Percentiles rank a stretch among this genome's conserved stretches.
Conservation (phyloP, 2,329 filamentous ascomycete species). For the Emergomyces africanus region DNA sequence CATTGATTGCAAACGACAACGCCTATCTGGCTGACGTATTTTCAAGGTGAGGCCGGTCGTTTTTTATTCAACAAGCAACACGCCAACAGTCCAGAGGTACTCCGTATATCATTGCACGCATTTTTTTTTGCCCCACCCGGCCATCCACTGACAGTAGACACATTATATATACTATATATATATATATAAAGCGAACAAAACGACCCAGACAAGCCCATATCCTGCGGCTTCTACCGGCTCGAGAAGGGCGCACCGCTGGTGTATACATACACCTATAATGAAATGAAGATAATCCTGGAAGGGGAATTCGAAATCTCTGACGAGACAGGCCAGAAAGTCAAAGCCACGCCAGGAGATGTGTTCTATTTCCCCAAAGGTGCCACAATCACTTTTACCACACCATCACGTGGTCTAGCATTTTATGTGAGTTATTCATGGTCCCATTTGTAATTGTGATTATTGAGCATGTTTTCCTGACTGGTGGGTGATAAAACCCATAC, state of each 20-base stretch:
- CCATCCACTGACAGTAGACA: too few species aligned
- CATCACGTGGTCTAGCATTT: slow-evolving; percentile 49
- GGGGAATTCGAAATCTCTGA: slow-evolving; percentile 54
- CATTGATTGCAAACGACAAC: slow-evolving; percentile 55
- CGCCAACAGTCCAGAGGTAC: too few species aligned
- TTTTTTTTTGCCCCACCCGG: too few species aligned
- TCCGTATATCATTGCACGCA: too few species aligned
- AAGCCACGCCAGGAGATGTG: slow-evolving; percentile 50
- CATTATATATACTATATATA: not conserved
- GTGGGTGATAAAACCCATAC: not conserved
- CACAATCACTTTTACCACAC: slow-evolving; percentile 53
- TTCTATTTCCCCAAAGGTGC: slow-evolving; percentile 56
- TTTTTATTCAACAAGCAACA: too few species aligned
- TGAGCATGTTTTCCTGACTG: not conserved
- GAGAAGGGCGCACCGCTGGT: slow-evolving; percentile 55
- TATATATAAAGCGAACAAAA: slow-evolving; percentile 34
- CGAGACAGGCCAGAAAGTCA: slow-evolving; percentile 46
- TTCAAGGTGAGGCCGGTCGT: slow-evolving; percentile 31
- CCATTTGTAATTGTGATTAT: not conserved
- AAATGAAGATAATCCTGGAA: slow-evolving; percentile 63
- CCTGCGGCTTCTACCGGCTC: slow-evolving; percentile 52
- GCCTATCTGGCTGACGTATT: slow-evolving; percentile 53
- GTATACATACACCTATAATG: slow-evolving; percentile 58
- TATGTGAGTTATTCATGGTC: slow-evolving; percentile 26
- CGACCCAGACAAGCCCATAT: slow-evolving; percentile 47